These are phyloP conservation scores for Panaeolus cyanescens DNA, from an alignment of 768 basidiomycete species.

Conservation along the genomic window DNA sequence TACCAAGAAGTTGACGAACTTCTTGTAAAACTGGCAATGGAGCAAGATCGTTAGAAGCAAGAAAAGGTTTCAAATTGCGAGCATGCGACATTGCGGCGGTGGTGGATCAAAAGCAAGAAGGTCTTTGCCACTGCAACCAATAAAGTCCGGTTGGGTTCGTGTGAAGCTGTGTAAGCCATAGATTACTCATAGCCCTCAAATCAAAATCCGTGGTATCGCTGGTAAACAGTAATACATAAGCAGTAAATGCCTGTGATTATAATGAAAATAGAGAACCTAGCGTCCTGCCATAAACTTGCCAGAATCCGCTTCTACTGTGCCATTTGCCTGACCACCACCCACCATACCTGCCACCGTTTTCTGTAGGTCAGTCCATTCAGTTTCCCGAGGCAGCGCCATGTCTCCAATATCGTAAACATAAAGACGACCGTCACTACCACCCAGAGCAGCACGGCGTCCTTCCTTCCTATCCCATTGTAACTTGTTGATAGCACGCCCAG, in stretches of 20 bases:
- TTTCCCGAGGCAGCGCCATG: constrained; percentile 83
- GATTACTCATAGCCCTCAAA: neutral
- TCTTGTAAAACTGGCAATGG: neutral
- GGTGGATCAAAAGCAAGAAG: neutral
- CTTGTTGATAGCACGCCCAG: constrained; percentile 90
- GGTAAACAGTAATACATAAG: neutral
- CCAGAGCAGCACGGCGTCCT: constrained; percentile 85
- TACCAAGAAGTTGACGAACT: neutral
- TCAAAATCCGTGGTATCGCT: neutral
- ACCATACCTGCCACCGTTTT: constrained; percentile 78
- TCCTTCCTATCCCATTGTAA: constrained; percentile 94
- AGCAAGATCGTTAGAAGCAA: neutral
- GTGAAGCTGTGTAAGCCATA: neutral
- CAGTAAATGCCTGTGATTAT: neutral
- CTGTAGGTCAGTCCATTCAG: constrained; percentile 93
- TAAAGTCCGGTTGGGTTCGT: neutral
- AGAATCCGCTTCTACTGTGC: constrained; percentile 16
- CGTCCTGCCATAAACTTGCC: constrained; percentile 6
- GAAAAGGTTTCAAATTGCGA: neutral
- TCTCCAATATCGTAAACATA: constrained; percentile 97
- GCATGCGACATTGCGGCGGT: neutral
- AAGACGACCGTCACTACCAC: constrained; percentile 88
- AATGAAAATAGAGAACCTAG: neutral
- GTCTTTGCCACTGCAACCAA: too few species aligned
- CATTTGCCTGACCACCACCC: constrained; percentile 54